phyloP scores from a whole-genome alignment of 257 asterid species.

The Fraxinus americana region DNA sequence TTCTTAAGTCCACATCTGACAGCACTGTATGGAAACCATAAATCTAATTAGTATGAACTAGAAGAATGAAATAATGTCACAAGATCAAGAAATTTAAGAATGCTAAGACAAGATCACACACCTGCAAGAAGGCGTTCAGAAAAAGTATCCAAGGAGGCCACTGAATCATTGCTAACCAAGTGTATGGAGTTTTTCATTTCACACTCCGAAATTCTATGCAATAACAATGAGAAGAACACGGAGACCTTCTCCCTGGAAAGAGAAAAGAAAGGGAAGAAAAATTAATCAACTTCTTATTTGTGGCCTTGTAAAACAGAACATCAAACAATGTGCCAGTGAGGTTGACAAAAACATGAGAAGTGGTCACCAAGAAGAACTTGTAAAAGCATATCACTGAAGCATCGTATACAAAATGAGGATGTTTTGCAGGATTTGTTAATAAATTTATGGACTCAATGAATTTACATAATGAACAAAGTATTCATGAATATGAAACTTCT shows the following conservation, averaged over 20 bases:
- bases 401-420: constrained; percentile 4
- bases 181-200: constrained; percentile 33
- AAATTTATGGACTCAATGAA: neutral
- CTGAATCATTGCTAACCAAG: constrained; percentile 33
- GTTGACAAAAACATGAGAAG: constrained; percentile 12
- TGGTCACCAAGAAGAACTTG: neutral
- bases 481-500: neutral
- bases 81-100: constrained; percentile 3
- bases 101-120: constrained; percentile 23
- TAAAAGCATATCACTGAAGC: neutral
- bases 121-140: constrained; percentile 54
- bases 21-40: constrained; percentile 54
- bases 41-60: constrained; percentile 1
- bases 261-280: constrained; percentile 25
- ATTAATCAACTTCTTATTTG: constrained; percentile 20
- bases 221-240: constrained; percentile 58
- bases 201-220: constrained; percentile 55
- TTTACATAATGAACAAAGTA: neutral
- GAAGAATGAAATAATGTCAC: neutral
- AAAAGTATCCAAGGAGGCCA: constrained; percentile 46
- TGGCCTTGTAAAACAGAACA: constrained; percentile 6
- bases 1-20: constrained; percentile 47
- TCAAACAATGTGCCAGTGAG: constrained; percentile 6
- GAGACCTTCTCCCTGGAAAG: constrained; percentile 75
- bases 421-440: neutral